These are phyloP conservation scores for Pterocarpus macrocarpus DNA, from an alignment of 306 rosid species.

Conservation along the genomic window DNA sequence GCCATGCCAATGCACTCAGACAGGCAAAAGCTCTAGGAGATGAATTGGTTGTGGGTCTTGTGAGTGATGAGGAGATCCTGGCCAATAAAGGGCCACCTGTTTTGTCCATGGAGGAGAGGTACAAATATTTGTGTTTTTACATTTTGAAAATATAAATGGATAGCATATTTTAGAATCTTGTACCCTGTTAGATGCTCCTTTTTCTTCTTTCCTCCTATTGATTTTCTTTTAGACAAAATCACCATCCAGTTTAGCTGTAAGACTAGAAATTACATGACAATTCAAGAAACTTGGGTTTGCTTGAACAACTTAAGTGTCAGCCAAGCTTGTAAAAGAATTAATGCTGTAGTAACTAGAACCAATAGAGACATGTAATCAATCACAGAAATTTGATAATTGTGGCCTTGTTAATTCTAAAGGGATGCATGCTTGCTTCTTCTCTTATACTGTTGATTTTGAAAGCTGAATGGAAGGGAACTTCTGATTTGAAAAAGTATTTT, in stretches of 20 bases:
- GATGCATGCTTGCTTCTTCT: not conserved
- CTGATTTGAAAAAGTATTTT: constrained; percentile 27
- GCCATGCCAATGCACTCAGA: constrained; percentile 98
- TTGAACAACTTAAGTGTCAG: not conserved
- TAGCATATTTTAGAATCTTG: constrained; percentile 12
- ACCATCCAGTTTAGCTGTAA: not conserved
- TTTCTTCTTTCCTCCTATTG: not conserved
- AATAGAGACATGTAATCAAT: constrained; percentile 18
- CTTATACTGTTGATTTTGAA: constrained; percentile 3
- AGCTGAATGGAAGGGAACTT: constrained; percentile 11
- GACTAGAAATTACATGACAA: not conserved
- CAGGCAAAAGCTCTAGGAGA: constrained; percentile 98
- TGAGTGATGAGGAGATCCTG: constrained; percentile 88
- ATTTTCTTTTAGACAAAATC: constrained; percentile 4
- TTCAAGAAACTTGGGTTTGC: constrained; percentile 18
- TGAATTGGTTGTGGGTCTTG: constrained; percentile 94
- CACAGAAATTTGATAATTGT: constrained; percentile 27
- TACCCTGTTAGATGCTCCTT: not conserved
- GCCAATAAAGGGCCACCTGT: constrained; percentile 98
- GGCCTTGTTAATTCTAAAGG: constrained; percentile 24
- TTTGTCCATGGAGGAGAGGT: constrained; percentile 95
- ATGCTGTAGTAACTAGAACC: not conserved
- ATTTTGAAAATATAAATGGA: not conserved
- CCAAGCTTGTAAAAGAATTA: constrained; percentile 13
- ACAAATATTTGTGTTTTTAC: not conserved